Evolutionary conservation across 1,139 yeast species (phyloP).

Genomic region (Sugiyamaella novakii): DNA sequence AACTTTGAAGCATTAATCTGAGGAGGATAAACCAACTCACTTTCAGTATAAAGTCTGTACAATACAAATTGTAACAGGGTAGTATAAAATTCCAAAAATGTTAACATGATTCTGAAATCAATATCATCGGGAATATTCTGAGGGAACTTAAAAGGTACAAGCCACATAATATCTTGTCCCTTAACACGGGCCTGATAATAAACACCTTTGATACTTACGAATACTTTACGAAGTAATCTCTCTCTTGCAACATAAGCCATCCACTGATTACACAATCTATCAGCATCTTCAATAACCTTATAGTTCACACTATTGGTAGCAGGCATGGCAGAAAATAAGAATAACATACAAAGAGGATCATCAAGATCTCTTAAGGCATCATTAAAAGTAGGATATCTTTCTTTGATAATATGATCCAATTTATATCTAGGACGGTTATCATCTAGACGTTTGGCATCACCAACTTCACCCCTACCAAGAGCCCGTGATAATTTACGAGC

Average conservation of each 20-base stretch:
- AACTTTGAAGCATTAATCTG: conserved; percentile 68
- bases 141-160: conserved; percentile 95
- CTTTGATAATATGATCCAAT: conserved; percentile 87
- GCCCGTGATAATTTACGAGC: conserved; percentile 89
- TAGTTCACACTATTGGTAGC: conserved; percentile 84
- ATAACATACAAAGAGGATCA: conserved; percentile 94
- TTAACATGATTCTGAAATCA: conserved; percentile 95
- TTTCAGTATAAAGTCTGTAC: conserved; percentile 80
- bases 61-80: conserved; percentile 86
- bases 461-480: conserved; percentile 87
- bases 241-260: conserved; percentile 89
- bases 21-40: conserved; percentile 90
- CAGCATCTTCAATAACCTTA: conserved; percentile 82
- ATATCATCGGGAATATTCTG: conserved; percentile 92
- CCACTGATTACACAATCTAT: conserved; percentile 89
- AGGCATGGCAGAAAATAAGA: conserved; percentile 91
- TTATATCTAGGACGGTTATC: conserved; percentile 80
- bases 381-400: conserved; percentile 89
- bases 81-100: conserved; percentile 93
- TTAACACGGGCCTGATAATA: conserved; percentile 87
- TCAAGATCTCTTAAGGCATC: conserved; percentile 94
- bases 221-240: conserved; percentile 78
- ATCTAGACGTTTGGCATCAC: conserved; percentile 85
- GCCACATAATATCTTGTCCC: conserved; percentile 95
- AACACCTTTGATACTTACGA: conserved; percentile 96